A percentile compares a stretch with the other conserved stretches of the same genome.
Evolutionary conservation across 108 stramenopile genomes (phyloP).

Genomic region (Pseudonitzschia pungens): DNA sequence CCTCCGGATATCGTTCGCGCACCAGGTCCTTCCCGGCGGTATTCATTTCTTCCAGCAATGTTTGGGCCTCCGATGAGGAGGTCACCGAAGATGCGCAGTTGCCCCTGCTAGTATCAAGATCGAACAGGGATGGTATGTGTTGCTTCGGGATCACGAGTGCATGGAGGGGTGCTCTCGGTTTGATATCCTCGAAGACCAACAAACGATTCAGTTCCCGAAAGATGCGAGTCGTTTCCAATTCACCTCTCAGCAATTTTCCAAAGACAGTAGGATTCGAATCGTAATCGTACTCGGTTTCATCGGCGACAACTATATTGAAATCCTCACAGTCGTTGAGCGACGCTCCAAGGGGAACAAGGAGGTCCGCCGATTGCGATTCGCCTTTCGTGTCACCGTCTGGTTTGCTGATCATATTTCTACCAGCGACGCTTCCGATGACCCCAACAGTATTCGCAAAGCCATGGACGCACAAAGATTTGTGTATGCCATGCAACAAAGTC

Average conservation of each 20-base stretch:
- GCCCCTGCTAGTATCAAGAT: conserved; percentile 22
- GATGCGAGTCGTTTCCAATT: conserved; percentile 30
- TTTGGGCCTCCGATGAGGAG: conserved; percentile 18
- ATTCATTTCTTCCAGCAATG: conserved; percentile 53
- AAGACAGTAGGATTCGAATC: conserved; percentile 68
- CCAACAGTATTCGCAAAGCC: background rate
- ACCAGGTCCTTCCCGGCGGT: conserved; percentile 47
- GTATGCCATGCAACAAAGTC: background rate
- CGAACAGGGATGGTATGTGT: conserved; percentile 34
- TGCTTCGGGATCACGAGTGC: conserved; percentile 72
- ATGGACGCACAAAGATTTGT: background rate
- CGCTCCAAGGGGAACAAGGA: background rate
- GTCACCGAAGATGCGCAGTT: background rate
- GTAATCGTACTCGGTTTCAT: conserved; percentile 20
- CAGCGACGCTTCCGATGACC: background rate
- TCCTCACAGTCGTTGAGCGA: background rate
- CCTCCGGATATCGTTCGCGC: conserved; percentile 41
- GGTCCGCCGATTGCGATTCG: background rate
- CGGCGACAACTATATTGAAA: background rate
- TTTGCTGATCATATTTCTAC: background rate
- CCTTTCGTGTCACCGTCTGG: background rate
- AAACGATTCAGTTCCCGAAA: conserved; percentile 41
- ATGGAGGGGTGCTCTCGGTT: conserved; percentile 56
- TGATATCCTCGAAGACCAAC: conserved; percentile 61
- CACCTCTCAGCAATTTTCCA: conserved; percentile 64